phyloP scores from a whole-genome alignment of 495 filamentous ascomycete genomes.

The Penicillium ucsense region DNA sequence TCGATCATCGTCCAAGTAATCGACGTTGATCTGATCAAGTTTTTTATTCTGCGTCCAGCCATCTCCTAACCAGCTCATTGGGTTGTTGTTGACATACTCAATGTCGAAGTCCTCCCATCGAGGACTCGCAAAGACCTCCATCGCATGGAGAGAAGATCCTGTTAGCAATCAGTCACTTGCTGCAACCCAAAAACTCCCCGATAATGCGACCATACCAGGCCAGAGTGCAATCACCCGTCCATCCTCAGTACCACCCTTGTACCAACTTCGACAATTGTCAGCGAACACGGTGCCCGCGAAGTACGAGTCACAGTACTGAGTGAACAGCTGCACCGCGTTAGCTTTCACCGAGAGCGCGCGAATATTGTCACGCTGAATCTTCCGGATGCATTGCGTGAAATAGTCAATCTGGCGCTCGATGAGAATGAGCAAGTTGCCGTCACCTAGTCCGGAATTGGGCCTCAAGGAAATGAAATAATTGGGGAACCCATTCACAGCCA shows the following conservation, averaged over 20 bases:
- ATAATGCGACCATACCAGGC: slow-evolving; percentile 25
- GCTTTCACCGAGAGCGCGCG: slow-evolving; percentile 26
- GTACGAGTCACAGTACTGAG: slow-evolving; percentile 36
- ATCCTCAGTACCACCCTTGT: slow-evolving; percentile 34
- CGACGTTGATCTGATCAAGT: slow-evolving; percentile 21
- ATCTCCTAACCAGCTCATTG: slow-evolving; percentile 31
- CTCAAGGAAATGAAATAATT: slow-evolving; percentile 52
- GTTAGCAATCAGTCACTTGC: neutral
- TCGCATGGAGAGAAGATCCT: slow-evolving; percentile 34
- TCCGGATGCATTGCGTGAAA: slow-evolving; percentile 38
- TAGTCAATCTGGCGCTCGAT: slow-evolving; percentile 44
- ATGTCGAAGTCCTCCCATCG: slow-evolving; percentile 37
- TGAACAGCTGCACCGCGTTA: slow-evolving; percentile 37
- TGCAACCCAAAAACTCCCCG: neutral
- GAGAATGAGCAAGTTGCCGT: slow-evolving; percentile 34
- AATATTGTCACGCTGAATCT: slow-evolving; percentile 43
- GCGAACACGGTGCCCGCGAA: slow-evolving; percentile 39
- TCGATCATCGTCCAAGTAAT: slow-evolving; percentile 33
- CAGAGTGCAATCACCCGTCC: slow-evolving; percentile 30
- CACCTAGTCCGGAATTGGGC: slow-evolving; percentile 37
- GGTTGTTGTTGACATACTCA: slow-evolving; percentile 28
- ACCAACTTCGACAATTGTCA: slow-evolving; percentile 44
- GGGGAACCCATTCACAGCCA: slow-evolving; percentile 52
- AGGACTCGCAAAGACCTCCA: slow-evolving; percentile 24
- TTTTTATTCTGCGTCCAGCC: slow-evolving; percentile 35